Base-by-base conservation (phyloP, 768 basidiomycete species). In the Tricholoma matsutake region DNA sequence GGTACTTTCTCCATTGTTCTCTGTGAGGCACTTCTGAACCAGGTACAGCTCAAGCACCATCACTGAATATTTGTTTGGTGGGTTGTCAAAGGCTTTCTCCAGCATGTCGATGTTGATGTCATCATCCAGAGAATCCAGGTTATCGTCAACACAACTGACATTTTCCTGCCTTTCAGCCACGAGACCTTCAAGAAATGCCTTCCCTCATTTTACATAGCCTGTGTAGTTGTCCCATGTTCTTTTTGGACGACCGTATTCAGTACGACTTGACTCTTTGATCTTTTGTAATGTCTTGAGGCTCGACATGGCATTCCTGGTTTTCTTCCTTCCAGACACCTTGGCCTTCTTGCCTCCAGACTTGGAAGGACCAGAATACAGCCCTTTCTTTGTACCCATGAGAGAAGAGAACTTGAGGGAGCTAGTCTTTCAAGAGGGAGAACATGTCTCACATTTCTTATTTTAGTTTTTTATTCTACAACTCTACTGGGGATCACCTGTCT, bases 21-120 rank as follows among this genome's bases (percentile, higher is more conserved):
- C 69, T 0, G 54, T 62, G 14, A 75, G 63, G 53, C 75, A 75
- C 58, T 77, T 76, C 41, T 73, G 67, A 1, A 68, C 66, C 1
- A 76, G 54, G 51, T 67, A 74, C 4, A 71, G 59, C 57, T 71
- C 69, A 8, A 76, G 59, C 1, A 60, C 74, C 13, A 35, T n/a
- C 1, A 69, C 68, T 10, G 74, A 75, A 29, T 65, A 65, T 29
- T 59, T 51, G 60, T 73, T 74, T 5, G 72, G 76, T 2, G 62
- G 61, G 5, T 62, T 61, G n/a, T 72, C 64, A 35, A 77, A 72
- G 28, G 75, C 71, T 13, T 62, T 64, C 22, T 47, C 68, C 7
- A 75, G 62, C 9, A 64, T 25, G 14, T 65, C 56, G 7, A 60
- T 62, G 58, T 71, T 65, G 16, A 69, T 60, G 8, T 60, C 65